These are phyloP conservation scores for Lepraria neglecta DNA, from an alignment of 495 filamentous ascomycete genomes.

Conservation along the genomic window DNA sequence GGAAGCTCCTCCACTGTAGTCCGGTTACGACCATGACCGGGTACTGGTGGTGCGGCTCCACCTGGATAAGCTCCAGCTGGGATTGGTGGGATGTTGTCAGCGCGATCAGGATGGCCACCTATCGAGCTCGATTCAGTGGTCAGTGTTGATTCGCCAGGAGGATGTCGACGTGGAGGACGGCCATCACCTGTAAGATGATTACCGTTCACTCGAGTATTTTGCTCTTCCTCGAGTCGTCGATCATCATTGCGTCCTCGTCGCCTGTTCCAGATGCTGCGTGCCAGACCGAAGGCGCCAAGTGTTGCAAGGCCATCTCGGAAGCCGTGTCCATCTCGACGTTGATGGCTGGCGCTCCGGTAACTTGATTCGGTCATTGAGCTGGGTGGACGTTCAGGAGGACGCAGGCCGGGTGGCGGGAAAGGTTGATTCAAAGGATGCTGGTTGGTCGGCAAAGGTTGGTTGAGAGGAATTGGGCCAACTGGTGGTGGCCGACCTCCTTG, in stretches of 20 bases:
- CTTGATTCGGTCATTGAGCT: constrained; percentile 34
- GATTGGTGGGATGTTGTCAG: constrained; percentile 33
- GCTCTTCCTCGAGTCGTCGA: constrained; percentile 58
- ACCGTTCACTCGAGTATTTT: constrained; percentile 48
- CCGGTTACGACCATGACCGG: constrained; percentile 12
- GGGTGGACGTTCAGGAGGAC: constrained; percentile 9
- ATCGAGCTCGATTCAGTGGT: constrained; percentile 44
- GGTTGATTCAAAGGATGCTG: constrained; percentile 41
- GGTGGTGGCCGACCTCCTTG: constrained; percentile 11
- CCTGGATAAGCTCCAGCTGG: constrained; percentile 36
- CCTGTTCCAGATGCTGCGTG: constrained; percentile 59
- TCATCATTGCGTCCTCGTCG: constrained; percentile 57
- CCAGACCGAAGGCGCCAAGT: constrained; percentile 58
- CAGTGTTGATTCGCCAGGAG: constrained; percentile 42
- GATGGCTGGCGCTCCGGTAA: constrained; percentile 39
- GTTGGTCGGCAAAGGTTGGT: constrained; percentile 33
- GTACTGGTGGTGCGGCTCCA: constrained; percentile 29
- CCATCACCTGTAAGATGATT: constrained; percentile 56
- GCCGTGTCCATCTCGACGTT: constrained; percentile 42
- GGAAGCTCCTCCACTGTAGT: constrained; percentile 18
- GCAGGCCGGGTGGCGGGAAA: constrained; percentile 7
- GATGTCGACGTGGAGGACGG: constrained; percentile 48
- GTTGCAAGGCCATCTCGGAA: constrained; percentile 59
- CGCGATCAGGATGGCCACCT: constrained; percentile 35
- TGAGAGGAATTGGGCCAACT: constrained; percentile 12